Base-by-base conservation (phyloP, 2,329 filamentous ascomycete genomes). In the Neobulgaria alba region DNA sequence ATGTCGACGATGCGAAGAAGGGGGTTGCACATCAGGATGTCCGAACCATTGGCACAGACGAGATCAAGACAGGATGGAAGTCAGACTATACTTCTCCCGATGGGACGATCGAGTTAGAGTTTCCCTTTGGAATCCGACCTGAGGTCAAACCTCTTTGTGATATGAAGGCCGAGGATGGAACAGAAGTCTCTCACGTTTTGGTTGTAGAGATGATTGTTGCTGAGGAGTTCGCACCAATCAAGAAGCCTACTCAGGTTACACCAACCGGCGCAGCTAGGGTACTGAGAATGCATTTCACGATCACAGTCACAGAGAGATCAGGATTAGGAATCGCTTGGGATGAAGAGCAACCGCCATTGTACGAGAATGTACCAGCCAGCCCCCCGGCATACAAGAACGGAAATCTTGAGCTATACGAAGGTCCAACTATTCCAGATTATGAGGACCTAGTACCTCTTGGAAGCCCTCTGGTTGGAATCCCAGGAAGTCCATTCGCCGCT, bases 321-420 rank as follows among this genome's bases (percentile, higher is more conserved):
- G 90, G 90, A 14, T 75, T 95, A 59, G 89, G 90, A 37, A 89
- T 98, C 55, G 86, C 84, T 53, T 98, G 92, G 90, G 90, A 96
- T 54, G 90, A 95, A 64, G 90, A 98, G 67, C 80, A 85, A 57
- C 90, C 90, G 10, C 90, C 90, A 1, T 77, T 93, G 52, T 98
- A 98, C 64, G 83, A 92, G 63, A 87, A 96, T 58, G 88, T 96
- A 31, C 89, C 90, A 1, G 81, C 79, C 2, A 87, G 82, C 55
- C 90, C 90, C 36, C 90, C 90, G 0, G 72, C 69, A 4, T 89
- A 89, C 63, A 43, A 42, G 10, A 42, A 48, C 7, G 12, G 17
- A 3, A 12, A 23, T 21, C 15, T 42, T 3, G 49, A 52, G 10
- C 19, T 48, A 1, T 55, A 55, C 37, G 42, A 50, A 2, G 54